Evolutionary conservation across 2,329 filamentous ascomycete species (phyloP).

Genomic region (Xylaria arbuscula): DNA sequence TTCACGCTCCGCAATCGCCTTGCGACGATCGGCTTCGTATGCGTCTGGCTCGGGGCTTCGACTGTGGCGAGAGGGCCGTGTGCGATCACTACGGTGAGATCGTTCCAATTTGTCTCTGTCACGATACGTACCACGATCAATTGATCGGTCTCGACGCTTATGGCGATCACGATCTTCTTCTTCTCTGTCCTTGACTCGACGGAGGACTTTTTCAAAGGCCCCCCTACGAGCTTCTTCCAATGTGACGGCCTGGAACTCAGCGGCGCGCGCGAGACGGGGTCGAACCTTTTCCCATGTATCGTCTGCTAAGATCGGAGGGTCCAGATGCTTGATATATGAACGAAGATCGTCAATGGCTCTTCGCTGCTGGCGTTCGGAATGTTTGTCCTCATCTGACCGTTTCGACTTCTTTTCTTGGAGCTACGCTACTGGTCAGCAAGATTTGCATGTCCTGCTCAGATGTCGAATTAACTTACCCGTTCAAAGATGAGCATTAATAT

Average conservation of each 20-base stretch:
- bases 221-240: slow-evolving; percentile 84
- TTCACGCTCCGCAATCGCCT: slow-evolving; percentile 93
- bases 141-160: slow-evolving; percentile 68
- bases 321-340: slow-evolving; percentile 86
- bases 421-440: slow-evolving; percentile 54
- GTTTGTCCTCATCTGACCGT: slow-evolving; percentile 80
- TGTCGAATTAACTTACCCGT: slow-evolving; percentile 63
- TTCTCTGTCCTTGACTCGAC: slow-evolving; percentile 90
- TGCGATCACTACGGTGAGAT: slow-evolving; percentile 67
- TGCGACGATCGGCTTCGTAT: slow-evolving; percentile 94
- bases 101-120: slow-evolving; percentile 69
- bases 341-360: slow-evolving; percentile 86
- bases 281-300: slow-evolving; percentile 93
- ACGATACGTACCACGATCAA: slow-evolving; percentile 66
- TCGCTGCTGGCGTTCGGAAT: slow-evolving; percentile 86
- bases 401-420: slow-evolving; percentile 87
- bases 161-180: slow-evolving; percentile 80
- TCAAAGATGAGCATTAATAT: slow-evolving; percentile 85
- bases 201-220: slow-evolving; percentile 92
- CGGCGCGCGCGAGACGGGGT: slow-evolving; percentile 79
- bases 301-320: slow-evolving; percentile 79
- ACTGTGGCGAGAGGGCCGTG: slow-evolving; percentile 72
- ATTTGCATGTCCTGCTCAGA: slow-evolving; percentile 5
- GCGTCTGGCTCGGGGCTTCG: slow-evolving; percentile 92
- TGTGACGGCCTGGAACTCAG: slow-evolving; percentile 85